phyloP scores from a whole-genome alignment of 108 stramenopile species.

The Fistulifera pelliculosa region DNA sequence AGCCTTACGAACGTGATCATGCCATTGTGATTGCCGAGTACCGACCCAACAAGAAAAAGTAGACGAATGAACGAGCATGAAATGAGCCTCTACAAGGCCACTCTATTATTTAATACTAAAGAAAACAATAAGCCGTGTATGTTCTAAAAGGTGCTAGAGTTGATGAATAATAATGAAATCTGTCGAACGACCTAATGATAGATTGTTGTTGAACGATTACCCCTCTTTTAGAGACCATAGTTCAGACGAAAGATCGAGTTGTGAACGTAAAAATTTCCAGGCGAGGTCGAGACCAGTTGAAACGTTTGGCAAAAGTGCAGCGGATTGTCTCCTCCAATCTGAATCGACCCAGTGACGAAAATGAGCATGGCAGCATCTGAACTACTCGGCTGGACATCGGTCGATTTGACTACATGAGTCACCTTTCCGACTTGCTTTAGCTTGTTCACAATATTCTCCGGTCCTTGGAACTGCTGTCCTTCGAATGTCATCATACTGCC shows the following conservation, averaged over 20 bases:
- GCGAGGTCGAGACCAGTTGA: slow-evolving; percentile 79
- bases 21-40: slow-evolving; percentile 96
- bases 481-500: slow-evolving; percentile 84
- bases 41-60: slow-evolving; percentile 86
- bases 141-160: background rate
- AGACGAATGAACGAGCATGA: slow-evolving; percentile 14
- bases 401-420: slow-evolving; percentile 60
- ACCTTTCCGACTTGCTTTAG: slow-evolving; percentile 55
- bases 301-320: slow-evolving; percentile 93
- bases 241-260: slow-evolving; percentile 93
- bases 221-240: slow-evolving; percentile 68
- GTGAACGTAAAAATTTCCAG: slow-evolving; percentile 88
- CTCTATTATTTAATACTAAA: slow-evolving; percentile 1
- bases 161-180: background rate
- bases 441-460: slow-evolving; percentile 56
- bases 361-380: slow-evolving; percentile 57
- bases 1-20: slow-evolving; percentile 99
- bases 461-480: slow-evolving; percentile 63
- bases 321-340: slow-evolving; percentile 87
- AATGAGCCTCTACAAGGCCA: background rate
- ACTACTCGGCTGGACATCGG: slow-evolving; percentile 79
- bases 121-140: slow-evolving; percentile 3
- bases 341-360: slow-evolving; percentile 75
- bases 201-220: no score
- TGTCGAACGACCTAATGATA: no score